Base-by-base conservation (phyloP, 306 rosid species). In the Medicago ruthenica region DNA sequence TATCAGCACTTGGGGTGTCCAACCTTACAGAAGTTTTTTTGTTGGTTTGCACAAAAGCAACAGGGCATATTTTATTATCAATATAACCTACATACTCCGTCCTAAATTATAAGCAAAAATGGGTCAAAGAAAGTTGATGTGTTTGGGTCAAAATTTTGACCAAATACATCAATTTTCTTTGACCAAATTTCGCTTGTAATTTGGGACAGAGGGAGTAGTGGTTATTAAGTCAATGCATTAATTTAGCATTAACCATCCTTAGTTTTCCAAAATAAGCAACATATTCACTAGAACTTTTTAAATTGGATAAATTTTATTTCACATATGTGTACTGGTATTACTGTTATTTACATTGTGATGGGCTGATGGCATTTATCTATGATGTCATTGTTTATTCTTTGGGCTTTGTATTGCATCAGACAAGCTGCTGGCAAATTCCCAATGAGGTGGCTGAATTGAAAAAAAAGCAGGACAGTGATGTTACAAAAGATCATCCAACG, bases 341-440 rank as follows among this genome's bases (percentile, higher is more conserved):
- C 48, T 65, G 37, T 10, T 36, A 39, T 61, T 24, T 22, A 39
- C 5, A 54, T 57, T 37, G 57, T 81, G 69, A 77, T n/a, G n/a
- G n/a, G n/a, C n/a, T n/a, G n/a, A n/a, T 65, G 51, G 17, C n/a
- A 14, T 69, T 54, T 53, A 64, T 51, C 22, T 59, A 8, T 50
- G 62, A 24, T 47, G 41, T 60, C 9, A 64, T 50, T 74, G 64
- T 57, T 74, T 80, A 71, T 83, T 58, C 55, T 47, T 64, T 76
- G 50, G 17, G 20, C 59, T 68, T 78, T 76, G 54, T 77, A 78
- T 64, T 78, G 9, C 57, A 66, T 80, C 84, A 95, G 99, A 85
- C 90, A 34, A 95, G 99, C 85, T 87, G 97, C 89, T 95, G 99
- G 99, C 96, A 95, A 86, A 90, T 95, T 81, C 99, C 99, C 71